A percentile compares a stretch with the other conserved stretches of the same genome.
Conservation (phyloP, 805 yeast genomes). For the Yarrowia sp. region DNA sequence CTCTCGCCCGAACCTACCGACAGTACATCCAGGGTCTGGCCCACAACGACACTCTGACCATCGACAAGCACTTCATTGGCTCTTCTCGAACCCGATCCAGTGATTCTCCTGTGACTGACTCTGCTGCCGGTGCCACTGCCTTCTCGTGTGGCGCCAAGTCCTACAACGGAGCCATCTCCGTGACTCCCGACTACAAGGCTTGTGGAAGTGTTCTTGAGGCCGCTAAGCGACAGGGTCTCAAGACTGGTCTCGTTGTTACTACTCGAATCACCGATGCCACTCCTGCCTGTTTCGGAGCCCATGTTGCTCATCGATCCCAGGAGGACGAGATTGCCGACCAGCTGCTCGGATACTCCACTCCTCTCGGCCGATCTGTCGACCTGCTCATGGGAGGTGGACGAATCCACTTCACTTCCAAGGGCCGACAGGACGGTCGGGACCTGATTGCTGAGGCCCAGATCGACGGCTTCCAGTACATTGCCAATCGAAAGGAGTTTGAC, state of each 20-base stretch:
- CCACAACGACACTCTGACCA: constrained; percentile 52
- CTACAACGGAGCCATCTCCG: constrained; percentile 92
- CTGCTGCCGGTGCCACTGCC: constrained; percentile 97
- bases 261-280: constrained; percentile 94
- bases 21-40: constrained; percentile 58
- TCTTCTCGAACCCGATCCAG: constrained; percentile 80
- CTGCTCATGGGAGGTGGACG: constrained; percentile 90
- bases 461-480: constrained; percentile 65
- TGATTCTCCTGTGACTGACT: constrained; percentile 78
- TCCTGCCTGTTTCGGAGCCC: constrained; percentile 86
- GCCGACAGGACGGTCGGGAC: constrained; percentile 69
- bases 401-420: constrained; percentile 70
- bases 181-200: constrained; percentile 62
- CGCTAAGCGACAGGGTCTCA: constrained; percentile 72
- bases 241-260: constrained; percentile 88
- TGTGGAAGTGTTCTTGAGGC: constrained; percentile 90
- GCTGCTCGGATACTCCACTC: constrained; percentile 69
- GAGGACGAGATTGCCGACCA: constrained; percentile 87
- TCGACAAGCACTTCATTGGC: constrained; percentile 76
- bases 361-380: constrained; percentile 77
- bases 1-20: constrained; percentile 72
- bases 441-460: constrained; percentile 61
- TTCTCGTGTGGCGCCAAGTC: constrained; percentile 80
- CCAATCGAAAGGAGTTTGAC: constrained; percentile 60
- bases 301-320: constrained; percentile 69